A percentile compares a stretch with the other conserved stretches of the same genome.
Evolutionary conservation across 441 rosid genomes (phyloP).

Genomic region (Gossypium aridum): DNA sequence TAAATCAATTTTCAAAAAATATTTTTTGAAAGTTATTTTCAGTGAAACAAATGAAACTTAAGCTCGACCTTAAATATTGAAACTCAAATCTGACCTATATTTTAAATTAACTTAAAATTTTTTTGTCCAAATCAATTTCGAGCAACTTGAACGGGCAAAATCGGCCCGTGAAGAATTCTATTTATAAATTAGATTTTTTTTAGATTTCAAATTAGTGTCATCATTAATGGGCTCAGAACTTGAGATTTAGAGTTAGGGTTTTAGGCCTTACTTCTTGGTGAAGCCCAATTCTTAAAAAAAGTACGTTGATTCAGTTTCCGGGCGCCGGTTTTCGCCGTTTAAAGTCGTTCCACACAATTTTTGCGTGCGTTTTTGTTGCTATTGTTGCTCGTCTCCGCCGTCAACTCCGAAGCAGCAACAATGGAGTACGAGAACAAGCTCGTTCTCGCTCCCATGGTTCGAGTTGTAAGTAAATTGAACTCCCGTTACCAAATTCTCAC

Average conservation of each 20-base stretch:
- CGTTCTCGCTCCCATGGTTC: slow-evolving; percentile 92
- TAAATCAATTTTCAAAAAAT: too few relatives aligned
- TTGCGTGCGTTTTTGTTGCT: background rate
- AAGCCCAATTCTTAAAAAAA: background rate
- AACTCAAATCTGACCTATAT: too few relatives aligned
- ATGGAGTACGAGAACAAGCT: slow-evolving; percentile 83
- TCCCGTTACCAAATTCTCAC: background rate
- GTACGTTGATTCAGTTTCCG: background rate
- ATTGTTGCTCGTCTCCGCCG: background rate
- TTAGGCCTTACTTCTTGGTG: background rate
- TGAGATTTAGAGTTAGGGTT: background rate
- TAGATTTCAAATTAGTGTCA: too few relatives aligned
- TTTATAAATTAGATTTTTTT: too few relatives aligned
- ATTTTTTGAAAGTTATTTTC: too few relatives aligned
- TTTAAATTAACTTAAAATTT: too few relatives aligned
- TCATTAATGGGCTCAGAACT: background rate
- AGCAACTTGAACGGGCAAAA: too few relatives aligned
- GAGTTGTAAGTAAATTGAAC: slow-evolving; percentile 55
- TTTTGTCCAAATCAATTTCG: too few relatives aligned
- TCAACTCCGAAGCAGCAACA: background rate
- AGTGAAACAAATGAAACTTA: too few relatives aligned
- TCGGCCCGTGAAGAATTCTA: too few relatives aligned
- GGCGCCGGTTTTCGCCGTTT: background rate
- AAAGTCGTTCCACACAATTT: background rate
- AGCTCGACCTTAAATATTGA: too few relatives aligned